Percentiles rank a stretch among this genome's conserved stretches.
phyloP scores from a whole-genome alignment of 768 basidiomycete species.

The Termitomyces sp. region DNA sequence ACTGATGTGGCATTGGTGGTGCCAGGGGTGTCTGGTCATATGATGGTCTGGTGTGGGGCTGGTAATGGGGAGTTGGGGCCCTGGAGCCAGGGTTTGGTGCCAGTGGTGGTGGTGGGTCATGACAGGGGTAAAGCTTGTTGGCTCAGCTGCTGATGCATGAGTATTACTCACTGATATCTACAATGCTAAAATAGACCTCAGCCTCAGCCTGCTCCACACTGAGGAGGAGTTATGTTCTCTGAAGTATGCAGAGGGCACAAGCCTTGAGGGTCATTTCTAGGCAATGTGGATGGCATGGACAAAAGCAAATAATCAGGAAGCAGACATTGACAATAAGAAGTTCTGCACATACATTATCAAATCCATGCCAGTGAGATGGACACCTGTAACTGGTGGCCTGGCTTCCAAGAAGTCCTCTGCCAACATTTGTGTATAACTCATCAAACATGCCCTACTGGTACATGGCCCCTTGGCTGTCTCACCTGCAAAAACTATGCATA shows the following conservation, averaged over 20 bases:
- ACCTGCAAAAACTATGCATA: neutral
- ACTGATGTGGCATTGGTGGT: too few relatives aligned
- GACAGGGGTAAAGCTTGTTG: neutral
- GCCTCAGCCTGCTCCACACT: neutral
- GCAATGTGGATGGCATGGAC: neutral
- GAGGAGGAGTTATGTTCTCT: neutral
- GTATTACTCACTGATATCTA: neutral
- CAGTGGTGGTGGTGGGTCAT: too few relatives aligned
- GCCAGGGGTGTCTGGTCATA: too few relatives aligned
- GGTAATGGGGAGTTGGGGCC: too few relatives aligned
- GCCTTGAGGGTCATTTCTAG: neutral
- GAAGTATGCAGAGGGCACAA: neutral
- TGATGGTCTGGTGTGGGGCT: too few relatives aligned
- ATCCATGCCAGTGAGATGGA: neutral
- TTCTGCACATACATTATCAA: neutral
- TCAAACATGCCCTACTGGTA: neutral
- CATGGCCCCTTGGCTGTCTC: neutral
- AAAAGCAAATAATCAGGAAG: neutral
- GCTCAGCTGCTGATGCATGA: neutral
- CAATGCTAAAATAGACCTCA: too few relatives aligned
- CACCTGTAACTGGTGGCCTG: neutral
- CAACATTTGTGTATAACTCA: neutral
- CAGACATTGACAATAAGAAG: neutral
- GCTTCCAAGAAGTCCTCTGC: neutral
- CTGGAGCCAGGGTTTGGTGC: too few relatives aligned